Base-by-base conservation (phyloP, 306 rosid genomes). In the Dryas drummondii region DNA sequence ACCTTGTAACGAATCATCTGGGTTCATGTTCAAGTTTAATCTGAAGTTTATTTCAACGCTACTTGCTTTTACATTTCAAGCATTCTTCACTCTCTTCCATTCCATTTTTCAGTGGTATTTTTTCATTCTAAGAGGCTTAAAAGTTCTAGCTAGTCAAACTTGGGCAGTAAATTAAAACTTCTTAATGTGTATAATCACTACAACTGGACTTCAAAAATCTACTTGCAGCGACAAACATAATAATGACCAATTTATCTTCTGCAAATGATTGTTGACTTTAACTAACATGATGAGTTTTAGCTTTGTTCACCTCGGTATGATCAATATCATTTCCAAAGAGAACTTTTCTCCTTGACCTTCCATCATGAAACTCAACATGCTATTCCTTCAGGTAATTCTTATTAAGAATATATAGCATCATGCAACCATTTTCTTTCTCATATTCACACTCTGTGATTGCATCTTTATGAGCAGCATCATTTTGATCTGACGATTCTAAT, bases 311-410 rank as follows among this genome's bases (percentile, higher is more conserved):
- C 97, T 79, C 85, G 16, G 70, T 80, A 72, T 75, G 82, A 77
- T 80, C 87, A 73, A 68, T 70, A n/a, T 86, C 96, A 74, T 85
- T 70, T 78, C 80, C 87, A 83, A 94, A 91, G 32, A 86, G 50
- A 54, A 83, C 93, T 81, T 81, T 88, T 80, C 98, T 83, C 82
- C 98, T 90, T 8, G 32, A 78, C 78, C 97, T 84, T 82, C 97
- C 98, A 71, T 77, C 88, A 78, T 82, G 84, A 87, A 86, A 78
- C 80, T 94, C 98, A 44, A 85, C 87, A 72, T 75, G 83, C 72
- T 22, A 22, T 22, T 94, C 97, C 77, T 87, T 85, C 77, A 94
- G 40, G 75, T 57, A 79, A 68, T 80, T 80, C 77, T 72, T 69
- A 22, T 22, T 65, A 55, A 27, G 73, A 8, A 65, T 50, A 0